These are phyloP conservation scores for Blastocystis sp. DNA, from an alignment of 352 stramenopile species.

Conservation along the genomic window DNA sequence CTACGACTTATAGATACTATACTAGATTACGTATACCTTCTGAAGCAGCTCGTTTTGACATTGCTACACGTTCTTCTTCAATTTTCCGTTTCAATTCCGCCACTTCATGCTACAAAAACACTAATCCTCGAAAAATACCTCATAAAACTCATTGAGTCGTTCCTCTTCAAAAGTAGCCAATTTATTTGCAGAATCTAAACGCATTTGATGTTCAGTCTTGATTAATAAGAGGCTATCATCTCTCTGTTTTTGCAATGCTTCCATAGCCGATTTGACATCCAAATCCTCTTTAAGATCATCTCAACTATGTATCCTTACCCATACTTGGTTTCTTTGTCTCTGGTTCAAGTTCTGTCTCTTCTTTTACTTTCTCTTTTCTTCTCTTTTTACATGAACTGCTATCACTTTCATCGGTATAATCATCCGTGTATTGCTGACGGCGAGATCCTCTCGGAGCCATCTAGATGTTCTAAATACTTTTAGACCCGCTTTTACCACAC, in stretches of 20 bases:
- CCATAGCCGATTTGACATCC: background rate
- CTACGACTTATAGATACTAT: background rate
- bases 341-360: background rate
- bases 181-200: constrained; percentile 30
- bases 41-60: background rate
- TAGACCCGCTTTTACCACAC: background rate
- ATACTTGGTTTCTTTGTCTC: background rate
- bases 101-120: constrained; percentile 14
- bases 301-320: background rate
- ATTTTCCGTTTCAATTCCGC: constrained; percentile 41
- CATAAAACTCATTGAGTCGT: background rate
- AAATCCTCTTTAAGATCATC: background rate
- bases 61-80: background rate
- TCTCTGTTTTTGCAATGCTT: constrained; percentile 11
- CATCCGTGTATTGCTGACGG: constrained; percentile 16
- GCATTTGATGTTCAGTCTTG: constrained; percentile 56
- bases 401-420: constrained; percentile 39
- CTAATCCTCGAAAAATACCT: background rate
- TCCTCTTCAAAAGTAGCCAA: constrained; percentile 40
- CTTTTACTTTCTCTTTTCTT: background rate
- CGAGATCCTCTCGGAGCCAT: constrained; percentile 10
- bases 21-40: background rate
- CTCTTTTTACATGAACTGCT: background rate
- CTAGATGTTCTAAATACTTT: background rate
- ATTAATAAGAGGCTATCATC: constrained; percentile 49